phyloP scores from a whole-genome alignment of 768 basidiomycete genomes.

The Tremella fuciformis region DNA sequence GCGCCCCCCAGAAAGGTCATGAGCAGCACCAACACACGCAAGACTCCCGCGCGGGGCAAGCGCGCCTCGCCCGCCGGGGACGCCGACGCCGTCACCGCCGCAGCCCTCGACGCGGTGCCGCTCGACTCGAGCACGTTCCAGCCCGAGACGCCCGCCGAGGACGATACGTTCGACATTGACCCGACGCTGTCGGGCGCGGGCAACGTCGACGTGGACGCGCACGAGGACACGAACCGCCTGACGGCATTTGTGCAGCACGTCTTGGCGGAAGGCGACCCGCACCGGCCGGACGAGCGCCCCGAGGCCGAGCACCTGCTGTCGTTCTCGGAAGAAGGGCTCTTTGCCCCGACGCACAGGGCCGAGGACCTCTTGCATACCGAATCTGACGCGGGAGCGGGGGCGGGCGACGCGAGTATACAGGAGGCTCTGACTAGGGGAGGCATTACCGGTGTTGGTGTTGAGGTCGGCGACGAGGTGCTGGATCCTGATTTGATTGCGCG shows the following conservation, averaged over 20 bases:
- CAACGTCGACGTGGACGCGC: too few species aligned
- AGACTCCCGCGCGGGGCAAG: neutral
- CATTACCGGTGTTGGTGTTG: neutral
- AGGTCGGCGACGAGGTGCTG: neutral
- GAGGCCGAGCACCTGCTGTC: slow-evolving; percentile 9
- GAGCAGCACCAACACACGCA: neutral
- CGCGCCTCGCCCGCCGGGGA: neutral
- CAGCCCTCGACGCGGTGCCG: too few species aligned
- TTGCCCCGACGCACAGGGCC: slow-evolving; percentile 2
- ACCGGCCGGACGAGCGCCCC: slow-evolving; percentile 17
- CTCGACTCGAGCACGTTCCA: too few species aligned
- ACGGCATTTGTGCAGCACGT: slow-evolving; percentile 36
- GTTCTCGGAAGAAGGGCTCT: neutral
- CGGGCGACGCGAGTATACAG: too few species aligned
- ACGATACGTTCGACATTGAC: too few species aligned
- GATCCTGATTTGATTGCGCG: neutral
- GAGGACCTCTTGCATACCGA: neutral
- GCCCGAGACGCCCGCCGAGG: too few species aligned
- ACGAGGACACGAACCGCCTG: slow-evolving; percentile 21
- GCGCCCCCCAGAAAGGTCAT: too few species aligned
- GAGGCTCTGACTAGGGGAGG: neutral
- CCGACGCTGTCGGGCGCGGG: too few species aligned
- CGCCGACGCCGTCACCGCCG: neutral
- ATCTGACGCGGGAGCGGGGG: too few species aligned
- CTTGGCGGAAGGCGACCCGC: slow-evolving; percentile 10